A percentile compares a stretch with the other conserved stretches of the same genome.
phyloP scores from a whole-genome alignment of 192 early-diverging fungal genomes.

The Coemansia sp. region DNA sequence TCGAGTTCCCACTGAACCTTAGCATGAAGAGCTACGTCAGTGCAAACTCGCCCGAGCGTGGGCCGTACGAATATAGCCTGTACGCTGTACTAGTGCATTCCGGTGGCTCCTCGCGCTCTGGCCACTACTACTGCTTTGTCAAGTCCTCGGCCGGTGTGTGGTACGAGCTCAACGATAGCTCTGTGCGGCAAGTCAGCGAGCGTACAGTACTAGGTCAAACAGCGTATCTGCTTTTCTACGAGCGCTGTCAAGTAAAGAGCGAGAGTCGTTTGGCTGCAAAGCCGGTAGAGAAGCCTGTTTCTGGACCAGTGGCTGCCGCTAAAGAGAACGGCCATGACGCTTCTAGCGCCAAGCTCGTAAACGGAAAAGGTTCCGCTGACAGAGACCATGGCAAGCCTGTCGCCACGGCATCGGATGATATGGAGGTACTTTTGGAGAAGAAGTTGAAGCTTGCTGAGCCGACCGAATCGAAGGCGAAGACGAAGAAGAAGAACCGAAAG shows the following conservation, averaged over 20 bases:
- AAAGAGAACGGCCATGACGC: not conserved
- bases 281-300: not conserved
- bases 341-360: not conserved
- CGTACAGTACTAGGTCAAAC: constrained; percentile 69
- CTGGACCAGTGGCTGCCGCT: not conserved
- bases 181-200: constrained; percentile 69
- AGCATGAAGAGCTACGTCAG: constrained; percentile 61
- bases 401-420: constrained; percentile 30
- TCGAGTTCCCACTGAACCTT: constrained; percentile 66
- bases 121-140: constrained; percentile 88
- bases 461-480: not conserved
- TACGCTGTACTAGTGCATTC: constrained; percentile 83
- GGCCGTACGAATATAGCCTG: constrained; percentile 67
- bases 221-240: constrained; percentile 91
- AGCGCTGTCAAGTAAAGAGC: constrained; percentile 23
- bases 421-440: constrained; percentile 31
- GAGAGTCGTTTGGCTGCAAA: not conserved
- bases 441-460: constrained; percentile 7
- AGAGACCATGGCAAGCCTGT: not conserved
- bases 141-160: constrained; percentile 76
- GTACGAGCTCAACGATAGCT: constrained; percentile 80
- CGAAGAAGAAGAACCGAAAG: constrained; percentile 40
- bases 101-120: constrained; percentile 72
- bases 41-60: constrained; percentile 40
- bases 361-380: not conserved